These are phyloP conservation scores for Rhinocladiella mackenziei DNA, from an alignment of 2,329 filamentous ascomycete genomes.

Conservation along the genomic window DNA sequence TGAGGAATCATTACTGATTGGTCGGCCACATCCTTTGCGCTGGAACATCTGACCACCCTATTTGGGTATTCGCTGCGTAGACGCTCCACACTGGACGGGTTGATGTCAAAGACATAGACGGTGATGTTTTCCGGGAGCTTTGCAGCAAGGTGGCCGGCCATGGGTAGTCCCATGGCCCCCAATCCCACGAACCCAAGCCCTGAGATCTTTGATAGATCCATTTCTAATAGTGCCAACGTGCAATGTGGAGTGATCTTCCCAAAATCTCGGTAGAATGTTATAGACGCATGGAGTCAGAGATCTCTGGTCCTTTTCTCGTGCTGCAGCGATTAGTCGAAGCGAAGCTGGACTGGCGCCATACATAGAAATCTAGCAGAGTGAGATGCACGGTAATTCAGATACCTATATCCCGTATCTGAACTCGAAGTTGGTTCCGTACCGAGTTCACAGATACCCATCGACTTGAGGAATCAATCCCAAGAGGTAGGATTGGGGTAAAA, in stretches of 20 bases:
- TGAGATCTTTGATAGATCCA: constrained; percentile 22
- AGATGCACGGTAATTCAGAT: not conserved
- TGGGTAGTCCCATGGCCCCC: constrained; percentile 54
- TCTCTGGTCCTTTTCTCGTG: too few species aligned
- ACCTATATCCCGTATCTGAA: not conserved
- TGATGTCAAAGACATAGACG: constrained; percentile 50
- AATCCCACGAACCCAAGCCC: constrained; percentile 49
- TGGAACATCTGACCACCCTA: constrained; percentile 39
- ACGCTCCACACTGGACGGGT: constrained; percentile 41
- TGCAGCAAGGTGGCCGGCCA: constrained; percentile 49
- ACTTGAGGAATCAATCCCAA: not conserved
- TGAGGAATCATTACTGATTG: constrained; percentile 41
- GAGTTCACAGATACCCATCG: not conserved
- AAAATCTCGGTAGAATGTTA: too few species aligned
- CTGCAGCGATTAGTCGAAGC: too few species aligned
- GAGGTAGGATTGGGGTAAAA: constrained; percentile 8
- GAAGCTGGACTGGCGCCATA: not conserved
- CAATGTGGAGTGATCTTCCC: too few species aligned
- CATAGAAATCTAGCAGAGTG: not conserved
- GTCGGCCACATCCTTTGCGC: constrained; percentile 48
- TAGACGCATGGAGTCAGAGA: too few species aligned
- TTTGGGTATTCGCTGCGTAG: constrained; percentile 41
- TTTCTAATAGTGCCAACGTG: too few species aligned
- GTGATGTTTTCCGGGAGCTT: constrained; percentile 43
- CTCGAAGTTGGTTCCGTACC: not conserved